A percentile compares a stretch with the other conserved stretches of the same genome.
Conservation (phyloP, 2,329 filamentous ascomycete genomes). For the Fonsecaea nubica region DNA sequence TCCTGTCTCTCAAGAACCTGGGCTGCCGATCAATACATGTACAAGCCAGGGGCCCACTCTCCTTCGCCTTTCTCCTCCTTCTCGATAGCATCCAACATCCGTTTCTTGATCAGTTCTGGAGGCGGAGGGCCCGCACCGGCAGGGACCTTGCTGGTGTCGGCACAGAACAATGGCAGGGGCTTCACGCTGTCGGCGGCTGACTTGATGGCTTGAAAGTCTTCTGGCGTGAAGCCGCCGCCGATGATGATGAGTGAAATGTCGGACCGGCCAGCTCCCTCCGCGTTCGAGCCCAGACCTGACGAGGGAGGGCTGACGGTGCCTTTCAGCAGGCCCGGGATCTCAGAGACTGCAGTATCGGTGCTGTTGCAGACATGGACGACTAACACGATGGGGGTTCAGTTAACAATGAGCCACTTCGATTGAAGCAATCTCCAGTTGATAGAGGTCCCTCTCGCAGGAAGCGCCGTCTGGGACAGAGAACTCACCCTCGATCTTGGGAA, state of each 20-base stretch:
- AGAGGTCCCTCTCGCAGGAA: not conserved
- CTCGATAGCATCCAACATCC: conserved; percentile 29
- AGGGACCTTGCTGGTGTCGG: conserved; percentile 30
- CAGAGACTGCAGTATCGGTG: conserved; percentile 24
- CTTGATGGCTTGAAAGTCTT: conserved; percentile 29
- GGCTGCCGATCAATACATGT: conserved; percentile 26
- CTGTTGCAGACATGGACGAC: conserved; percentile 32
- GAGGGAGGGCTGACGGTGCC: conserved; percentile 27
- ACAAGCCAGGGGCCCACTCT: conserved; percentile 28
- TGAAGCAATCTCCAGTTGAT: not conserved
- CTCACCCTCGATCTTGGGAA: conserved; percentile 32
- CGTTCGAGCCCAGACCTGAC: conserved; percentile 29
- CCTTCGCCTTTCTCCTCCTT: conserved; percentile 25
- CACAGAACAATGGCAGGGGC: conserved; percentile 28
- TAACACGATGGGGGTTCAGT: conserved; percentile 7
- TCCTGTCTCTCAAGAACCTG: too few species aligned
- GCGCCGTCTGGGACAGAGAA: not conserved
- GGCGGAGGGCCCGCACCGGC: conserved; percentile 26
- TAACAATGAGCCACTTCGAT: not conserved
- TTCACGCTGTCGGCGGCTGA: conserved; percentile 25
- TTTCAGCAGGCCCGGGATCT: conserved; percentile 32
- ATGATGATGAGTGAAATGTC: conserved; percentile 32
- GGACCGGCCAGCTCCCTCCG: conserved; percentile 11
- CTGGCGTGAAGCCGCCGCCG: conserved; percentile 27
- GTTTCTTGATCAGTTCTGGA: conserved; percentile 30